A percentile compares a stretch with the other conserved stretches of the same genome.
phyloP scores from a whole-genome alignment of 148 eudicot species.

The Silene uniflora region DNA sequence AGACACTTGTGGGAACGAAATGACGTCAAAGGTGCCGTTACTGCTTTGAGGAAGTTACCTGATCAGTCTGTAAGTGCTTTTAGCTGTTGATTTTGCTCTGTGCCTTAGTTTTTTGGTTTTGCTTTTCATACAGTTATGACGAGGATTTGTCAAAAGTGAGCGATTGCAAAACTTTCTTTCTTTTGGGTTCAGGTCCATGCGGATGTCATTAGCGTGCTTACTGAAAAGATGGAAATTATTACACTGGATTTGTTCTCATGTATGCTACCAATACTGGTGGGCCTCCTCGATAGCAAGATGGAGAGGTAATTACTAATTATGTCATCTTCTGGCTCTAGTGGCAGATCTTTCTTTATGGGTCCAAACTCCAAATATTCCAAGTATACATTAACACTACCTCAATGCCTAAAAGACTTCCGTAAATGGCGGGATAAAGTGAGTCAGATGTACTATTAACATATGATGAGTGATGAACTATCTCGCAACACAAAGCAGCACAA shows the following conservation, averaged over 20 bases:
- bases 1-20: conserved; percentile 82
- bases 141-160: background rate
- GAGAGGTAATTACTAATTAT: conserved; percentile 62
- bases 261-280: conserved; percentile 72
- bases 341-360: background rate
- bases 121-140: background rate
- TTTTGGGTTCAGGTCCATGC: conserved; percentile 72
- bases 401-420: too few relatives aligned
- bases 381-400: too few relatives aligned
- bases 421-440: too few relatives aligned
- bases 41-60: conserved; percentile 65
- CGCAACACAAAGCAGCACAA: too few relatives aligned
- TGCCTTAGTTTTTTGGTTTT: background rate
- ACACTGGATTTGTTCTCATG: conserved; percentile 77
- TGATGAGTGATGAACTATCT: too few relatives aligned
- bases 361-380: too few relatives aligned
- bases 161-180: conserved; percentile 1
- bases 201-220: conserved; percentile 67
- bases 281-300: conserved; percentile 74
- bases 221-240: conserved; percentile 67
- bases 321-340: background rate
- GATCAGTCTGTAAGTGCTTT: conserved; percentile 81
- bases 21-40: conserved; percentile 76
- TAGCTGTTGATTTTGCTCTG: conserved; percentile 8
- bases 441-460: too few relatives aligned